Conservation (phyloP, 805 yeast genomes). For the Candida anglica region DNA sequence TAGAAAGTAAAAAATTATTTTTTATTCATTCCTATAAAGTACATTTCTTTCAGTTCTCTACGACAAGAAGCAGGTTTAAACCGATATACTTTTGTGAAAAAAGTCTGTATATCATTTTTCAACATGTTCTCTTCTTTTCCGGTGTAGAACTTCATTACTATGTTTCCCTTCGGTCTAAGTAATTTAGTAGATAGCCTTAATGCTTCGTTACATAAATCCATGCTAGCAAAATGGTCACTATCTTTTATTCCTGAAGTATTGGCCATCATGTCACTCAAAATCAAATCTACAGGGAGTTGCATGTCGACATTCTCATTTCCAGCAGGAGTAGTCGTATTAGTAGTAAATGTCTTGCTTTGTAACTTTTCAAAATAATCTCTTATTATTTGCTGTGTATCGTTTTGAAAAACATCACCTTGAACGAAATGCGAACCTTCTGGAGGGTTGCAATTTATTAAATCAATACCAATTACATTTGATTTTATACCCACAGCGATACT, state of each 20-base stretch:
- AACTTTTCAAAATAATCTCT: constrained; percentile 43
- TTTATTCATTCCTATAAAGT: constrained; percentile 65
- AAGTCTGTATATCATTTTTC: constrained; percentile 52
- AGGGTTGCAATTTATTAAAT: constrained; percentile 31
- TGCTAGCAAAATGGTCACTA: constrained; percentile 78
- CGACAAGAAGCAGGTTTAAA: constrained; percentile 83
- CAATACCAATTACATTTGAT: constrained; percentile 66
- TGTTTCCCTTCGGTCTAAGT: constrained; percentile 64
- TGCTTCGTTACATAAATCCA: constrained; percentile 93
- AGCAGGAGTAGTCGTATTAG: neutral
- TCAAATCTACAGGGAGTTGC: constrained; percentile 27
- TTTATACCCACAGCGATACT: constrained; percentile 27
- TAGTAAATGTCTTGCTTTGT: constrained; percentile 4
- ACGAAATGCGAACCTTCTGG: constrained; percentile 34
- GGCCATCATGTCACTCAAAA: constrained; percentile 84
- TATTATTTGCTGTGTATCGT: constrained; percentile 53
- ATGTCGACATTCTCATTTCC: constrained; percentile 13
- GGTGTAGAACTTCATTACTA: constrained; percentile 80
- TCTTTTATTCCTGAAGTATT: constrained; percentile 82
- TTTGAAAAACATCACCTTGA: constrained; percentile 37
- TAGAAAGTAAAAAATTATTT: constrained; percentile 10
- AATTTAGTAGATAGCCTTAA: constrained; percentile 67
- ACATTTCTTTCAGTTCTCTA: constrained; percentile 75
- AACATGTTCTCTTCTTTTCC: constrained; percentile 74
- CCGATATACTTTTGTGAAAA: constrained; percentile 60